Percentiles rank a stretch among this genome's conserved stretches.
phyloP scores from a whole-genome alignment of 192 early-diverging fungal species.

The Backusella parvicylindrica region DNA sequence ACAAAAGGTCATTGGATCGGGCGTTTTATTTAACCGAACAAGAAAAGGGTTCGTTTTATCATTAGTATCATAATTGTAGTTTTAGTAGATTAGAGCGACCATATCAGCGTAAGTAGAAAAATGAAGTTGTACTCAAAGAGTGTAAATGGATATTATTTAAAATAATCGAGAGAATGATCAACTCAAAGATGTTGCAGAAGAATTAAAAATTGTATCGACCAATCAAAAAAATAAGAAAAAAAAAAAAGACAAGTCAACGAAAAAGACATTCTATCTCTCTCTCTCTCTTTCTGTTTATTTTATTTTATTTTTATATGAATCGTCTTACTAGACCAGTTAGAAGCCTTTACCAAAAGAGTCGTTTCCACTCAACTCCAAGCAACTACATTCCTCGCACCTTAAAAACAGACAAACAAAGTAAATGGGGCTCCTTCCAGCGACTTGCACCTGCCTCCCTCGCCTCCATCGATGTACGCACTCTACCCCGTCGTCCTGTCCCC shows the following conservation, averaged over 20 bases:
- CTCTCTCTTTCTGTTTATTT: not conserved
- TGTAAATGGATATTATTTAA: too few relatives aligned
- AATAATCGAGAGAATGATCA: too few relatives aligned
- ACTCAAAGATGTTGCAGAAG: not conserved
- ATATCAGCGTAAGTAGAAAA: too few relatives aligned
- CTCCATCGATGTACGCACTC: constrained; percentile 9
- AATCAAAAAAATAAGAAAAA: not conserved
- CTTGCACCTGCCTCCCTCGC: constrained; percentile 18
- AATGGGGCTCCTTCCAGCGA: constrained; percentile 16
- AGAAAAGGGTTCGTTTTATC: not conserved
- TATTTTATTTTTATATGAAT: not conserved
- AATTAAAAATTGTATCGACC: too few relatives aligned
- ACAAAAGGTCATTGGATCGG: not conserved
- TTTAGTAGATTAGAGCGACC: too few relatives aligned
- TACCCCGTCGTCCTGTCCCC: constrained; percentile 33
- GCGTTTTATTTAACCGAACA: not conserved
- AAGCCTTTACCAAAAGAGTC: not conserved
- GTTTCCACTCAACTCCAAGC: not conserved
- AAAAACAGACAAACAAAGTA: not conserved
- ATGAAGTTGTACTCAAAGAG: too few relatives aligned
- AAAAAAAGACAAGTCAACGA: not conserved
- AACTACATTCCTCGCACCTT: not conserved
- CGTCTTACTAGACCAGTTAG: not conserved
- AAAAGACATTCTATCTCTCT: too few relatives aligned
- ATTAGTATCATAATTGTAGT: not conserved